phyloP scores from a whole-genome alignment of 768 basidiomycete species.

The Rubroboletus pulcherrimus region DNA sequence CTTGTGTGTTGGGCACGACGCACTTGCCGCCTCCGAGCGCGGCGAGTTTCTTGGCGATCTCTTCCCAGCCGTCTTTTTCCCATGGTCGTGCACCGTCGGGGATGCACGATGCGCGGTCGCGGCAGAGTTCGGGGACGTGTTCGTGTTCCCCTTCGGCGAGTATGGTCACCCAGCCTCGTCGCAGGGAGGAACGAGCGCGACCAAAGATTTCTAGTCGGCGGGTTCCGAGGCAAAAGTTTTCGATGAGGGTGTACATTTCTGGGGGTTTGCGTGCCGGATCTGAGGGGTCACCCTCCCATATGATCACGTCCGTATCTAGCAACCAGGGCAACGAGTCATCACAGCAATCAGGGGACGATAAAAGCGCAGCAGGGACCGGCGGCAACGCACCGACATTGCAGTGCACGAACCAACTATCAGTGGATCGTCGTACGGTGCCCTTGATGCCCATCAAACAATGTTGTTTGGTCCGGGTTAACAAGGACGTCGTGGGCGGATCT shows the following conservation, averaged over 20 bases:
- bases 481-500: slow-evolving; percentile 79
- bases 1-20: slow-evolving; percentile 70
- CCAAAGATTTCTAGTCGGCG: slow-evolving; percentile 91
- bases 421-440: slow-evolving; percentile 91
- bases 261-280: slow-evolving; percentile 89
- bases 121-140: slow-evolving; percentile 38
- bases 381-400: slow-evolving; percentile 83
- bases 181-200: slow-evolving; percentile 57
- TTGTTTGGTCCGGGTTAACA: slow-evolving; percentile 88
- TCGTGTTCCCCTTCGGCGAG: slow-evolving; percentile 62
- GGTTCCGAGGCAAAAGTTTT: slow-evolving; percentile 94
- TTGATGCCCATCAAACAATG: slow-evolving; percentile 97
- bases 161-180: slow-evolving; percentile 92
- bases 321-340: neutral
- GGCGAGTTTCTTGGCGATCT: slow-evolving; percentile 50
- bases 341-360: neutral
- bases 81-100: slow-evolving; percentile 39
- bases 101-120: slow-evolving; percentile 29
- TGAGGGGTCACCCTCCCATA: slow-evolving; percentile 88
- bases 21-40: slow-evolving; percentile 45
- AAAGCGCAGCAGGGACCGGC: neutral
- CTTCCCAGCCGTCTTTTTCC: slow-evolving; percentile 65
- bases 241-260: slow-evolving; percentile 93
- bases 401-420: slow-evolving; percentile 95
- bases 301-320: slow-evolving; percentile 90